phyloP scores from a whole-genome alignment of 1,284 basidiomycete genomes.

The Rhodotorula sp. region DNA sequence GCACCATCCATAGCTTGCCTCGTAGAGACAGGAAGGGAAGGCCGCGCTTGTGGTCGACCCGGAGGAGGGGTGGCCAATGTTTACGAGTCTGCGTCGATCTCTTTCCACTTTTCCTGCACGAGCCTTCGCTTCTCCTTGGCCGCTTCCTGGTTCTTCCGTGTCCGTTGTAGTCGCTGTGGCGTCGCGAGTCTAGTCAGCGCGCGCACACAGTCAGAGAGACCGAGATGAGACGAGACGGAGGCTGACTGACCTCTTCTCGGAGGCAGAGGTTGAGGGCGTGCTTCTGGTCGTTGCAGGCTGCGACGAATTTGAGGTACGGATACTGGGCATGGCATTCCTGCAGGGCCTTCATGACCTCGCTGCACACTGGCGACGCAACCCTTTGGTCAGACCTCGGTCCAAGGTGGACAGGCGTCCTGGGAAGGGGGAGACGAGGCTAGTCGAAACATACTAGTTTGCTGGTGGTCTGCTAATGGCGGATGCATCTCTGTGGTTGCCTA shows the following conservation, averaged over 20 bases:
- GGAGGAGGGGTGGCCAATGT: background rate
- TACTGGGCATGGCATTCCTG: slow-evolving; percentile 37
- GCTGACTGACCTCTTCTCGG: slow-evolving; percentile 24
- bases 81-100: slow-evolving; percentile 33
- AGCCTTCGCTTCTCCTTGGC: slow-evolving; percentile 28
- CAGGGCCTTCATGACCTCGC: slow-evolving; percentile 30
- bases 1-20: background rate
- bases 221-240: background rate
- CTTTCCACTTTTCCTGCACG: slow-evolving; percentile 31
- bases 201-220: background rate
- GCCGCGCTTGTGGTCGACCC: background rate
- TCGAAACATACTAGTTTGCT: slow-evolving; percentile 24
- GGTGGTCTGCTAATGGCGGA: slow-evolving; percentile 36
- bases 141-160: slow-evolving; percentile 22
- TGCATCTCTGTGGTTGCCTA: slow-evolving; percentile 26
- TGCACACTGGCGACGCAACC: slow-evolving; percentile 28
- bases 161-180: slow-evolving; percentile 25
- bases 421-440: too few species aligned
- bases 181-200: background rate
- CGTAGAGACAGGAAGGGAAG: background rate
- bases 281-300: slow-evolving; percentile 37
- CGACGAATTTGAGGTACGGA: slow-evolving; percentile 31
- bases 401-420: too few species aligned
- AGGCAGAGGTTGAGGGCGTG: slow-evolving; percentile 36
- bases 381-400: background rate